These are phyloP conservation scores for Sodiomyces alkalinus DNA, from an alignment of 2,329 filamentous ascomycete genomes.

Conservation along the genomic window DNA sequence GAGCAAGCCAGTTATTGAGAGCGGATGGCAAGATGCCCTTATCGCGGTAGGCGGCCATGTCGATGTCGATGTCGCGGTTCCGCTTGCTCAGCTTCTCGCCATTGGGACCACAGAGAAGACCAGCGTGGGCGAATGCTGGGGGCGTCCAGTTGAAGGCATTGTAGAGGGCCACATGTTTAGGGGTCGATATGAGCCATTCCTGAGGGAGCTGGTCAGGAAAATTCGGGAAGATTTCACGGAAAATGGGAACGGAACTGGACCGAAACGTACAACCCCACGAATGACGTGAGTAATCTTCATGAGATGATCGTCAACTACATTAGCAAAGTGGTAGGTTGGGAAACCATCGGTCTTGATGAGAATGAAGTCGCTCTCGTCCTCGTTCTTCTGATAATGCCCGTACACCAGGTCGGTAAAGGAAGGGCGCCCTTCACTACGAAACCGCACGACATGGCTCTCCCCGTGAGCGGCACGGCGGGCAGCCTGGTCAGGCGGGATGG, in stretches of 20 bases:
- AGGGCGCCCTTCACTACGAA: constrained; percentile 49
- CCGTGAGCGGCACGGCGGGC: constrained; percentile 52
- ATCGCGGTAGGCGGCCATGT: constrained; percentile 34
- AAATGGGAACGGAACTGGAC: not conserved
- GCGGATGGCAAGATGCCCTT: constrained; percentile 31
- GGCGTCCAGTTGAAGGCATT: constrained; percentile 60
- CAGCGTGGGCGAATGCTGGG: constrained; percentile 67
- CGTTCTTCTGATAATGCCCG: constrained; percentile 43
- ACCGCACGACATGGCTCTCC: constrained; percentile 62
- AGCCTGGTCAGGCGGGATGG: constrained; percentile 51
- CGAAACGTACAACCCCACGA: constrained; percentile 57
- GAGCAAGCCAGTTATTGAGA: constrained; percentile 64
- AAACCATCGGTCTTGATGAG: constrained; percentile 82
- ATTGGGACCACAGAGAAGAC: constrained; percentile 53
- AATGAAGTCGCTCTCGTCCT: constrained; percentile 64
- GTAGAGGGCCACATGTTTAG: constrained; percentile 57
- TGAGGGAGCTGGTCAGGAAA: constrained; percentile 15
- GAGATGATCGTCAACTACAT: constrained; percentile 87
- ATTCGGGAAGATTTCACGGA: not conserved
- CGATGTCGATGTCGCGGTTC: constrained; percentile 37
- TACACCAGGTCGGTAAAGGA: constrained; percentile 68
- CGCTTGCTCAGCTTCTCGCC: constrained; percentile 78
- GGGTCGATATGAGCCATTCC: constrained; percentile 95
- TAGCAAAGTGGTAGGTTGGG: constrained; percentile 93
- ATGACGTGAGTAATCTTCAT: constrained; percentile 97